phyloP scores from a whole-genome alignment of 2,329 filamentous ascomycete species.

The Fusarium sambucinum region DNA sequence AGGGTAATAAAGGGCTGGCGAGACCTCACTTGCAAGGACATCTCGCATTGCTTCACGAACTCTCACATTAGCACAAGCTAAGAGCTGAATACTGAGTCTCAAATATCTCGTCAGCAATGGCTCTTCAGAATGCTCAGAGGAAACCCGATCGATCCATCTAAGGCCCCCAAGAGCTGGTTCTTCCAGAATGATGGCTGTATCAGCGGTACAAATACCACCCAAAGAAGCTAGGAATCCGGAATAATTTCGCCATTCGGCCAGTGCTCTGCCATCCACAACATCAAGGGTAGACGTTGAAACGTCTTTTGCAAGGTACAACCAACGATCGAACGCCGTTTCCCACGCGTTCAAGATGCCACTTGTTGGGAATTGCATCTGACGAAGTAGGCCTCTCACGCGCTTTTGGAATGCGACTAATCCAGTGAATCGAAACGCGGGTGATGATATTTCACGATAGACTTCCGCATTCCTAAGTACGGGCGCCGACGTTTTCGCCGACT shows the following conservation, averaged over 20 bases:
- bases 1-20: constrained; percentile 70
- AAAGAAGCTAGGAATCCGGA: constrained; percentile 76
- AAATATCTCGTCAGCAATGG: constrained; percentile 71
- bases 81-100: constrained; percentile 72
- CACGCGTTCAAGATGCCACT: constrained; percentile 76
- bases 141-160: constrained; percentile 73
- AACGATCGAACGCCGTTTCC: constrained; percentile 74
- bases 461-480: constrained; percentile 71
- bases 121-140: constrained; percentile 70
- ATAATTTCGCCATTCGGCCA: constrained; percentile 76
- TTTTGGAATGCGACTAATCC: constrained; percentile 78
- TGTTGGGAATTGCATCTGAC: constrained; percentile 71
- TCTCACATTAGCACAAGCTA: constrained; percentile 72
- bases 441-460: constrained; percentile 72
- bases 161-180: constrained; percentile 68
- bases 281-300: constrained; percentile 67
- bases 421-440: constrained; percentile 73
- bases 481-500: constrained; percentile 63
- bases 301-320: constrained; percentile 73
- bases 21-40: constrained; percentile 74
- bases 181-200: constrained; percentile 67
- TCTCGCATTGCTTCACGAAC: constrained; percentile 76
- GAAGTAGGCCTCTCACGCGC: constrained; percentile 69
- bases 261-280: constrained; percentile 64
- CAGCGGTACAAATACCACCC: constrained; percentile 73